Conservation (phyloP, 2,329 filamentous ascomycete genomes). For the Aspergillaceae sp. region DNA sequence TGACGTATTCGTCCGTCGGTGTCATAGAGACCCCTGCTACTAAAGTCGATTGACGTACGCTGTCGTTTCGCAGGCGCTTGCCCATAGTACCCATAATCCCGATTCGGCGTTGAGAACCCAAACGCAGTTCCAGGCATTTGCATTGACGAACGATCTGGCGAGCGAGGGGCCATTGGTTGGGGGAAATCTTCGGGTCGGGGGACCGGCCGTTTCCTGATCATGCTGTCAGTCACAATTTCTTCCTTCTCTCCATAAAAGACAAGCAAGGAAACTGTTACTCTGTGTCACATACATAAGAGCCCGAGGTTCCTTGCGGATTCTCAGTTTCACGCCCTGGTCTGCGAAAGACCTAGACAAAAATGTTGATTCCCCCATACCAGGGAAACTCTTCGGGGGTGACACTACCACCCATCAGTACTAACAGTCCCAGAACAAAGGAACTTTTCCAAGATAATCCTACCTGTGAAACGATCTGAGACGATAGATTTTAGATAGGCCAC, state of each 20-base stretch:
- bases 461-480: conserved; percentile 61
- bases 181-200: conserved; percentile 33
- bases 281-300: conserved; percentile 35
- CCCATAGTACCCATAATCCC: conserved; percentile 30
- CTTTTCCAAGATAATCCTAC: conserved; percentile 28
- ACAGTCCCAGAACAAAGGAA: neutral
- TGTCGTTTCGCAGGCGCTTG: conserved; percentile 28
- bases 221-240: conserved; percentile 7
- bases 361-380: conserved; percentile 73
- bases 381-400: conserved; percentile 57
- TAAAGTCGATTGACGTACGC: conserved; percentile 33
- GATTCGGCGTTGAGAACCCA: conserved; percentile 20
- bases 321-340: conserved; percentile 75
- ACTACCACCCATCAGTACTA: conserved; percentile 20
- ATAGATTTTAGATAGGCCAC: conserved; percentile 47
- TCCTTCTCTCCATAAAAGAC: too few relatives aligned
- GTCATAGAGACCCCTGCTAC: conserved; percentile 4
- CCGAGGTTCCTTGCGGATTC: conserved; percentile 74
- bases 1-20: too few relatives aligned
- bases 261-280: too few relatives aligned
- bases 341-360: conserved; percentile 72
- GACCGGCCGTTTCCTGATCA: conserved; percentile 29
- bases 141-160: conserved; percentile 30
- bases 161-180: conserved; percentile 26
- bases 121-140: conserved; percentile 27